phyloP scores from a whole-genome alignment of 768 basidiomycete species.

The Chalciporus pseudorubinellus region DNA sequence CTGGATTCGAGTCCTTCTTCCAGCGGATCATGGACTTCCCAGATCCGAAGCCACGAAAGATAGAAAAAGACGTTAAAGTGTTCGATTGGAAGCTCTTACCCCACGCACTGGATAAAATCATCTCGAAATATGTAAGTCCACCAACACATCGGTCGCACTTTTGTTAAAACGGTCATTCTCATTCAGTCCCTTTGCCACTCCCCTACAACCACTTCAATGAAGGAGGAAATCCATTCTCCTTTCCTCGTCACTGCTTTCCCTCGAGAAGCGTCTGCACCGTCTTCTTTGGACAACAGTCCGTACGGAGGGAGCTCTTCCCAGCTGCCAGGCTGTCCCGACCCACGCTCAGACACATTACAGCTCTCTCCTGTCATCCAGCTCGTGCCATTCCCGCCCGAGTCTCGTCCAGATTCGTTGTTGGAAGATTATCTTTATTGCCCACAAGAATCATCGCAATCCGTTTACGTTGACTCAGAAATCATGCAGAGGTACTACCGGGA shows the following conservation, averaged over 20 bases:
- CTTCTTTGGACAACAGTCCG: slow-evolving; percentile 19
- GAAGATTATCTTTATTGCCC: slow-evolving; percentile 14
- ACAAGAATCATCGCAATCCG: slow-evolving; percentile 18
- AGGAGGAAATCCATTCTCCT: slow-evolving; percentile 28
- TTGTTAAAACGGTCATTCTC: slow-evolving; percentile 1
- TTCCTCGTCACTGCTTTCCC: slow-evolving; percentile 29
- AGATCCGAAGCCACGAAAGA: slow-evolving; percentile 90
- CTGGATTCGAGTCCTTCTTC: slow-evolving; percentile 84
- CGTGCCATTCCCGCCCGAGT: slow-evolving; percentile 17
- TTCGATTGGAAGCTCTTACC: slow-evolving; percentile 74
- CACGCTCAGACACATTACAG: slow-evolving; percentile 18
- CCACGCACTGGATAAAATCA: slow-evolving; percentile 73
- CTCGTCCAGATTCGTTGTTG: slow-evolving; percentile 11
- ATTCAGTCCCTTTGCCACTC: slow-evolving; percentile 48
- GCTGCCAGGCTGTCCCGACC: slow-evolving; percentile 7
- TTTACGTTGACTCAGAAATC: slow-evolving; percentile 24
- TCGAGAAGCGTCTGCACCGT: background rate
- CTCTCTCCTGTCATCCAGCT: slow-evolving; percentile 19
- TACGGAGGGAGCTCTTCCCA: slow-evolving; percentile 9
- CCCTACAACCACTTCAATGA: slow-evolving; percentile 26
- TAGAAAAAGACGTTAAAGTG: slow-evolving; percentile 94
- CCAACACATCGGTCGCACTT: background rate
- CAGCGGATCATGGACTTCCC: slow-evolving; percentile 96
- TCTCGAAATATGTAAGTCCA: slow-evolving; percentile 76
- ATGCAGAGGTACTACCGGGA: slow-evolving; percentile 22